These are phyloP conservation scores for Pleurostoma richardsiae DNA, from an alignment of 2,329 filamentous ascomycete genomes.

Conservation along the genomic window DNA sequence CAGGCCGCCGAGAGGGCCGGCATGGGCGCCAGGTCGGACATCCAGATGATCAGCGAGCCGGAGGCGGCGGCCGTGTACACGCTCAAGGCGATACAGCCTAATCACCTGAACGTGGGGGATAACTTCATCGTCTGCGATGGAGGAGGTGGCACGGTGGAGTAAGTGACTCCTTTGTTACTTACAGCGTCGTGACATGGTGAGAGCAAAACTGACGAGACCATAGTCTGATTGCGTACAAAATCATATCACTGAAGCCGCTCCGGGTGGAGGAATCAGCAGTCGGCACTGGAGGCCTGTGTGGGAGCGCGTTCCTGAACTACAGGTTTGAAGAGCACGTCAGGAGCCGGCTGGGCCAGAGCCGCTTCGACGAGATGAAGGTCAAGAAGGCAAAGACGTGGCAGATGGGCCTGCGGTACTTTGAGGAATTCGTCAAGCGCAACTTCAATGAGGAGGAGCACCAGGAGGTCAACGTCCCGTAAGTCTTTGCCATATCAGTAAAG, in stretches of 20 bases:
- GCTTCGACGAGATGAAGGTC: conserved; percentile 69
- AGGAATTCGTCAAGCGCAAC: conserved; percentile 80
- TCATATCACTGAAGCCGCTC: conserved; percentile 67
- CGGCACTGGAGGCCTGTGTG: conserved; percentile 72
- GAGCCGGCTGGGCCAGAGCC: conserved; percentile 57
- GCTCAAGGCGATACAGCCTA: conserved; percentile 72
- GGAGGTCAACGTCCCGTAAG: conserved; percentile 70
- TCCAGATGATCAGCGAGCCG: conserved; percentile 77
- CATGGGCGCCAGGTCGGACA: conserved; percentile 65
- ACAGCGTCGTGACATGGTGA: too few relatives aligned
- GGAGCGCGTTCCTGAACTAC: conserved; percentile 75
- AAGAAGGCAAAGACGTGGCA: conserved; percentile 79
- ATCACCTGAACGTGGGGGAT: conserved; percentile 64
- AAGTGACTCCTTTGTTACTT: conserved; percentile 17
- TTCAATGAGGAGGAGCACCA: conserved; percentile 75
- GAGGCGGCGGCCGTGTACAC: conserved; percentile 79
- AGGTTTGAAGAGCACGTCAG: conserved; percentile 75
- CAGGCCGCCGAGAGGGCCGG: conserved; percentile 74
- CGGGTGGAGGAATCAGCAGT: conserved; percentile 74
- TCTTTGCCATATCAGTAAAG: conserved; percentile 7
- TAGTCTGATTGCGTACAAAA: conserved; percentile 73
- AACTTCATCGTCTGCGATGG: conserved; percentile 61
- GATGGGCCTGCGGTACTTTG: conserved; percentile 73
- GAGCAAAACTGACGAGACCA: conserved; percentile 7
- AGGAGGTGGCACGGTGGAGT: conserved; percentile 64